Evolutionary conservation across 768 basidiomycete species (phyloP).

Genomic region (Astraeus odoratus): DNA sequence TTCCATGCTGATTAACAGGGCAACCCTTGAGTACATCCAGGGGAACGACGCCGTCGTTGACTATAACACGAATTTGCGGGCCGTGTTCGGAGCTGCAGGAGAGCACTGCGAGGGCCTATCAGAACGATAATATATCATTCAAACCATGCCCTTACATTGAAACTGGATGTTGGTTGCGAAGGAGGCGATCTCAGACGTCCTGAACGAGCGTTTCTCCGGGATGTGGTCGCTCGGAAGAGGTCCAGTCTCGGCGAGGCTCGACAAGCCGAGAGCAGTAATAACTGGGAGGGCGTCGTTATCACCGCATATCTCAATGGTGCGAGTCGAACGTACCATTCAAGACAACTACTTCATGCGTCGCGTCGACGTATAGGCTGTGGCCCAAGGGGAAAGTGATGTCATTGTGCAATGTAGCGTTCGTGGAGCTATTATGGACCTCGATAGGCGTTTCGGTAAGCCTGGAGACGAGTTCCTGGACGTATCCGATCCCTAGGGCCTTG

Average conservation of each 20-base stretch:
- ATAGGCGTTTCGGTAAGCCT: conserved; percentile 71
- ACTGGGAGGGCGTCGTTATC: conserved; percentile 33
- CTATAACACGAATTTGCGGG: conserved; percentile 67
- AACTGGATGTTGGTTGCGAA: conserved; percentile 83
- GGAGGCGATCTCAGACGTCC: conserved; percentile 65
- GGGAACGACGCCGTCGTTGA: conserved; percentile 80
- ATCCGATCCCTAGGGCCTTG: conserved; percentile 66
- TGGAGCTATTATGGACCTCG: conserved; percentile 61
- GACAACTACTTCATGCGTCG: conserved; percentile 81
- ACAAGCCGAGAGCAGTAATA: conserved; percentile 73
- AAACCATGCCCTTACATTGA: conserved; percentile 53
- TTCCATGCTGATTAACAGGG: conserved; percentile 60
- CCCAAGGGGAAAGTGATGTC: conserved; percentile 60
- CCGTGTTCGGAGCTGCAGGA: conserved; percentile 43
- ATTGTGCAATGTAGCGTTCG: conserved; percentile 71
- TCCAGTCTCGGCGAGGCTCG: conserved; percentile 56
- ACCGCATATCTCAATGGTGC: not conserved
- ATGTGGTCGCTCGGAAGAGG: conserved; percentile 68
- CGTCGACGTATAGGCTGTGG: conserved; percentile 73
- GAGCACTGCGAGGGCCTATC: conserved; percentile 39
- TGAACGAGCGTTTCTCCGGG: conserved; percentile 53
- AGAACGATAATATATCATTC: not conserved
- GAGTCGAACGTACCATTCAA: conserved; percentile 50
- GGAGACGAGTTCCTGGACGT: conserved; percentile 74
- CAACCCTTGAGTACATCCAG: conserved; percentile 70